Evolutionary conservation across 2,329 filamentous ascomycete species (phyloP).

Genomic region (Hypocreales sp.): DNA sequence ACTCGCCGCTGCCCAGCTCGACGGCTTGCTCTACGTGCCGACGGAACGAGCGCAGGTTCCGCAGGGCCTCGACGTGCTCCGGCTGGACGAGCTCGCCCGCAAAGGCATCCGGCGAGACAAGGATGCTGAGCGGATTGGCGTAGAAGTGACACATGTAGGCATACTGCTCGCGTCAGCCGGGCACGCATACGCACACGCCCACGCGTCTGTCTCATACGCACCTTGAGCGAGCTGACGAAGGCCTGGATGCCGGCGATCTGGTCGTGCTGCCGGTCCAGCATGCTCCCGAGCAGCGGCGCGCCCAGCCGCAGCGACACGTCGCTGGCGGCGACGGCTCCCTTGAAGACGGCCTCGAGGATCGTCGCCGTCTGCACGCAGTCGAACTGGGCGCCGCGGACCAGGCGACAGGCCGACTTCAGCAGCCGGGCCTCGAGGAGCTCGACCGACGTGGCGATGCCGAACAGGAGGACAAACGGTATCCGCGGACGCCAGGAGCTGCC

Average conservation of each 20-base stretch:
- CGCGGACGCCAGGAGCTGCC: constrained; percentile 49
- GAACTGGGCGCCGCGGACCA: constrained; percentile 56
- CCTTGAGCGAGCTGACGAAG: constrained; percentile 56
- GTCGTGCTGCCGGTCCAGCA: constrained; percentile 59
- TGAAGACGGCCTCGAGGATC: constrained; percentile 59
- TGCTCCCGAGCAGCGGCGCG: constrained; percentile 40
- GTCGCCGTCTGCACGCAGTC: constrained; percentile 60
- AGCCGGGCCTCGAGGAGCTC: constrained; percentile 65
- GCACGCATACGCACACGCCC: too few relatives aligned
- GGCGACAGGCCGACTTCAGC: constrained; percentile 50
- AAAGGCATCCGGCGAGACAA: constrained; percentile 24
- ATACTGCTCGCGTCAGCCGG: constrained; percentile 35
- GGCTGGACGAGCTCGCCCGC: constrained; percentile 25
- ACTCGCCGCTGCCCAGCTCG: constrained; percentile 22
- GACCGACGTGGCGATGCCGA: constrained; percentile 69
- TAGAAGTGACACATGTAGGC: constrained; percentile 80
- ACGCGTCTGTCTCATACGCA: too few relatives aligned
- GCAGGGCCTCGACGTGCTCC: constrained; percentile 51
- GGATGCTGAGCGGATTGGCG: constrained; percentile 56
- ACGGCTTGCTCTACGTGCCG: constrained; percentile 32
- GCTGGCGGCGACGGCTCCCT: constrained; percentile 42
- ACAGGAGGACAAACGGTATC: constrained; percentile 61
- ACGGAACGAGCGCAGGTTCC: constrained; percentile 55
- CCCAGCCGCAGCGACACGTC: constrained; percentile 47
- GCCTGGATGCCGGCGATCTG: constrained; percentile 63